A percentile compares a stretch with the other conserved stretches of the same genome.
Conservation (phyloP, 2,329 filamentous ascomycete species). For the Xylaria sp. region DNA sequence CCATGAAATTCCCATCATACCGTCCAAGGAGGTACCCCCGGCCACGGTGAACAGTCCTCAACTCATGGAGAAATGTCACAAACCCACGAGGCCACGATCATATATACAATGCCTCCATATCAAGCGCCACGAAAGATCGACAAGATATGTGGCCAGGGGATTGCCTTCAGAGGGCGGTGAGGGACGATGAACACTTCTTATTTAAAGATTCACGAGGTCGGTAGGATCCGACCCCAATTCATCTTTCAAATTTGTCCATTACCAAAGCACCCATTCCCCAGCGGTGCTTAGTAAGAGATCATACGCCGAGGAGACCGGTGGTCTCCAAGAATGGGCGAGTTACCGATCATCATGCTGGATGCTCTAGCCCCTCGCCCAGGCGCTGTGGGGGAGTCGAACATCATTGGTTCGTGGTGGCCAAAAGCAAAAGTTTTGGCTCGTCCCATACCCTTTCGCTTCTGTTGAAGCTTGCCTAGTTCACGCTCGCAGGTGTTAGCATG, state of each 20-base stretch:
- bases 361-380: constrained; percentile 51
- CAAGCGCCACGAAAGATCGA: neutral
- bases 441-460: constrained; percentile 79
- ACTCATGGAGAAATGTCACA: neutral
- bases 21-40: neutral
- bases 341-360: constrained; percentile 51
- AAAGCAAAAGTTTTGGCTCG: constrained; percentile 96
- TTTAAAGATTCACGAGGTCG: neutral
- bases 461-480: constrained; percentile 90
- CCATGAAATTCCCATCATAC: constrained; percentile 3
- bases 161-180: neutral
- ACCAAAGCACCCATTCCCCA: constrained; percentile 5
- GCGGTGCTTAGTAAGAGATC: constrained; percentile 60
- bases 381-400: constrained; percentile 66
- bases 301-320: constrained; percentile 65
- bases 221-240: neutral
- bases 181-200: neutral
- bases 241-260: constrained; percentile 16
- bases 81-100: neutral
- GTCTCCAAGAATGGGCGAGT: constrained; percentile 51
- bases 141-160: neutral
- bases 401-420: constrained; percentile 68
- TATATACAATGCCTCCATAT: constrained; percentile 24
- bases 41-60: neutral
- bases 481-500: constrained; percentile 93